Evolutionary conservation across 2,329 filamentous ascomycete species (phyloP).

Genomic region (Dothistroma septosporum): DNA sequence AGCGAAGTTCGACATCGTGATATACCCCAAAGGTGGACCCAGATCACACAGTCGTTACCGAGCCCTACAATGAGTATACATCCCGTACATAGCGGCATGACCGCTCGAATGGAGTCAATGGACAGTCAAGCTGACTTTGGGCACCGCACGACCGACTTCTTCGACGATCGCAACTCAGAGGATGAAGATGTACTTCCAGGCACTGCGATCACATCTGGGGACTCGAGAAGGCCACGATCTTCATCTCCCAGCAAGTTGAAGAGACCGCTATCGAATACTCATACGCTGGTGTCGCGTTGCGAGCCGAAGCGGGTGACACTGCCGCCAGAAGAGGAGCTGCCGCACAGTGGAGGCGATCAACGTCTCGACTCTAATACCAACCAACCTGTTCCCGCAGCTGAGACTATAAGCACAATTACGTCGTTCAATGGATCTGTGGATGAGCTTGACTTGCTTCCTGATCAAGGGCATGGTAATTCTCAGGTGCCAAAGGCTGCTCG

Average conservation of each 20-base stretch:
- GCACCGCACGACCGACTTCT: conserved; percentile 34
- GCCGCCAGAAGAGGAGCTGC: conserved; percentile 14
- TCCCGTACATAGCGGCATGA: conserved; percentile 24
- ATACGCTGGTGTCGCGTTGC: conserved; percentile 19
- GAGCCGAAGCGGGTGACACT: conserved; percentile 20
- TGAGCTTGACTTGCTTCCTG: conserved; percentile 22
- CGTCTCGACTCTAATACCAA: conserved; percentile 22
- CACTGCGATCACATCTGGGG: conserved; percentile 9
- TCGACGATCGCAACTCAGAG: conserved; percentile 33
- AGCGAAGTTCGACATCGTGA: conserved; percentile 7
- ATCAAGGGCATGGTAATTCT: conserved; percentile 14
- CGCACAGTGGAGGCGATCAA: conserved; percentile 26
- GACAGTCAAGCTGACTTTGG: conserved; percentile 31
- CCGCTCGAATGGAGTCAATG: conserved; percentile 27
- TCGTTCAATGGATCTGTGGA: conserved; percentile 31
- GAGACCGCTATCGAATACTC: conserved; percentile 15
- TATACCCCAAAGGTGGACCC: conserved; percentile 34
- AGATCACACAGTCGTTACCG: conserved; percentile 28
- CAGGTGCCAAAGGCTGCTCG: conserved; percentile 17
- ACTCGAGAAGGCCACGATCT: conserved; percentile 14
- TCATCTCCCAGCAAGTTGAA: conserved; percentile 23
- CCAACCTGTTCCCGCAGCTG: conserved; percentile 2
- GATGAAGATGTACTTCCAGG: conserved; percentile 18
- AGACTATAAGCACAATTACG: conserved; percentile 20
- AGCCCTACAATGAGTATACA: conserved; percentile 37